phyloP scores from a whole-genome alignment of 2,329 filamentous ascomycete species.

The Sclerotinia sclerotiorum region DNA sequence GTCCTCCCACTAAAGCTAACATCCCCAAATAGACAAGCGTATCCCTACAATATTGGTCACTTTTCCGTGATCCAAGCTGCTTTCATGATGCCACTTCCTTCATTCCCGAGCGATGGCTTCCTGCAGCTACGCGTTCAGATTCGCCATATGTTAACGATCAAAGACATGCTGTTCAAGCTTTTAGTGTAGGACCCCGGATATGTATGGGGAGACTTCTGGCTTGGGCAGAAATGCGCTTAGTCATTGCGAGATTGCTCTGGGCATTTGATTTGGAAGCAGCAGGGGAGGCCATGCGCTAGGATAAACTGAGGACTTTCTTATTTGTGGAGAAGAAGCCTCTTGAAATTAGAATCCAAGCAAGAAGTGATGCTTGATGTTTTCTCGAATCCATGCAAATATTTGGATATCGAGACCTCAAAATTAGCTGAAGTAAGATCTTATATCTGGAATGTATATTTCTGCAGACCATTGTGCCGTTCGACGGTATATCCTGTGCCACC shows the following conservation, averaged over 20 bases:
- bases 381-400: constrained; percentile 35
- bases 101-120: background rate
- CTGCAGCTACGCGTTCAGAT: background rate
- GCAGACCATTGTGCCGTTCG: no score
- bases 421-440: no score
- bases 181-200: background rate
- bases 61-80: background rate
- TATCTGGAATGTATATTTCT: no score
- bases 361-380: background rate
- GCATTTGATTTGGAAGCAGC: background rate
- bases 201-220: background rate
- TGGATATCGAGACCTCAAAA: no score
- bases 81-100: constrained; percentile 7
- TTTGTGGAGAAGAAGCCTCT: constrained; percentile 1
- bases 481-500: no score
- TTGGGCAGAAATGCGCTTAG: background rate
- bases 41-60: background rate
- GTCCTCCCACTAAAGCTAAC: background rate
- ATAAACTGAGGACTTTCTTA: background rate
- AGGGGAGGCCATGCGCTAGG: background rate
- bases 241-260: background rate
- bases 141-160: background rate
- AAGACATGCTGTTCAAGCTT: background rate
- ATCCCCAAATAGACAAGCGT: constrained; percentile 7
- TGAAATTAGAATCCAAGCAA: background rate